A percentile compares a stretch with the other conserved stretches of the same genome.
These are phyloP conservation scores for Kuraishia piskuri DNA, from an alignment of 805 yeast species.

Conservation along the genomic window DNA sequence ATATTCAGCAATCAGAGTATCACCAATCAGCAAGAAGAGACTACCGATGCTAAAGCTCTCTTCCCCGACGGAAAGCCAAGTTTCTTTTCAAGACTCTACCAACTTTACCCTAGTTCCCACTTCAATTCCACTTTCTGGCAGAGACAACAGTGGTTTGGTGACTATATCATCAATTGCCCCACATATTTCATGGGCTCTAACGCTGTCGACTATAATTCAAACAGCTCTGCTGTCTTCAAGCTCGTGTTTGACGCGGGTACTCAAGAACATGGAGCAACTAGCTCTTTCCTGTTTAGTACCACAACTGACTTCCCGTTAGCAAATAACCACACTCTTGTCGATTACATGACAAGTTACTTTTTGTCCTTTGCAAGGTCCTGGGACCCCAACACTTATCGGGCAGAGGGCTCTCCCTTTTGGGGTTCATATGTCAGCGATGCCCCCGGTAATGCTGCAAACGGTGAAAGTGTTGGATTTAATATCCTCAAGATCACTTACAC, in stretches of 20 bases:
- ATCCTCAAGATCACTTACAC: background rate
- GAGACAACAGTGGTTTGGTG: background rate
- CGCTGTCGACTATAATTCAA: background rate
- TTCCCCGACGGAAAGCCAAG: background rate
- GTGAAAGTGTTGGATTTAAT: background rate
- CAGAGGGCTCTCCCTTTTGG: background rate
- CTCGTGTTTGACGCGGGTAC: background rate
- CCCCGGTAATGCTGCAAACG: background rate
- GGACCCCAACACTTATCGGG: background rate
- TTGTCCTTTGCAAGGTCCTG: background rate
- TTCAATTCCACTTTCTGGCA: background rate
- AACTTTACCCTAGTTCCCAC: background rate
- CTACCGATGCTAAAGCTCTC: background rate
- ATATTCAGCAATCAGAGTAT: background rate
- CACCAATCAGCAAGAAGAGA: background rate
- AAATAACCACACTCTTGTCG: background rate
- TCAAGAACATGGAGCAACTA: background rate
- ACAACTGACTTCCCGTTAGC: background rate
- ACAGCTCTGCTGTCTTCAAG: background rate
- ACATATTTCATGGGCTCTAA: background rate
- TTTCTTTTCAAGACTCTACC: background rate
- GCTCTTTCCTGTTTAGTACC: background rate
- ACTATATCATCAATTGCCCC: background rate
- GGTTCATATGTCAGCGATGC: background rate
- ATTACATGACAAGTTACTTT: background rate